phyloP scores from a whole-genome alignment of 2,329 filamentous ascomycete genomes.

The Reticulascus tulasneorum region DNA sequence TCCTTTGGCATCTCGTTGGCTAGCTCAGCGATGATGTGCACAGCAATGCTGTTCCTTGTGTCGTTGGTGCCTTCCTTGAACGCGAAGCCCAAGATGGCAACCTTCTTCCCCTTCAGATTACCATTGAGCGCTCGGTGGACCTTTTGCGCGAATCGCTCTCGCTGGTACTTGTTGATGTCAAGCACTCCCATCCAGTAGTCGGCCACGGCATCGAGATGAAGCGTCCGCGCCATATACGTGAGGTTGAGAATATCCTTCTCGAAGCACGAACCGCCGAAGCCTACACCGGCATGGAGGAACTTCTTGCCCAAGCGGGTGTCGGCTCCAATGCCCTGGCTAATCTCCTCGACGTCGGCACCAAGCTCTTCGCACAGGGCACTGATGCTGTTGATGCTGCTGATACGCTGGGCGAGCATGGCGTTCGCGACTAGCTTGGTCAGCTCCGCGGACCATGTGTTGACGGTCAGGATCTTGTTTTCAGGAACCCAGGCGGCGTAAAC shows the following conservation, averaged over 20 bases:
- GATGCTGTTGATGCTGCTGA: constrained; percentile 77
- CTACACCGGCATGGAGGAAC: constrained; percentile 71
- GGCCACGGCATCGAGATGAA: constrained; percentile 67
- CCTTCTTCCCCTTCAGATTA: constrained; percentile 65
- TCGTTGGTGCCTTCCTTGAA: constrained; percentile 80
- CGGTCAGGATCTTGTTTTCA: constrained; percentile 61
- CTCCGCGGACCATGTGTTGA: constrained; percentile 75
- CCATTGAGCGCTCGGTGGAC: constrained; percentile 66
- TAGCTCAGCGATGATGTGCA: constrained; percentile 63
- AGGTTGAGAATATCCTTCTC: constrained; percentile 75
- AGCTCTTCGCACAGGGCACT: constrained; percentile 76
- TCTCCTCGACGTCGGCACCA: constrained; percentile 71
- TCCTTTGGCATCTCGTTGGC: constrained; percentile 60
- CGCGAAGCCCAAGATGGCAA: constrained; percentile 69
- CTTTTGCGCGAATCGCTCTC: constrained; percentile 62
- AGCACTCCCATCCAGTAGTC: constrained; percentile 73
- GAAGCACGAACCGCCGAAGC: constrained; percentile 79
- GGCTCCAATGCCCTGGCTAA: constrained; percentile 62
- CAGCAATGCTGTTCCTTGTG: constrained; percentile 66
- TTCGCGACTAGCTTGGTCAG: constrained; percentile 76
- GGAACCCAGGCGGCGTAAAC: constrained; percentile 72
- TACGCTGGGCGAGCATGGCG: constrained; percentile 74
- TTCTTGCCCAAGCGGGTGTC: constrained; percentile 69
- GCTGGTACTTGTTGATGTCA: constrained; percentile 72
- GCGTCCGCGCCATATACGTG: constrained; percentile 67